Evolutionary conservation across 306 rosid genomes (phyloP), one percentile per base, ranked within the genome.

Genomic region (Parietaria judaica): DNA sequence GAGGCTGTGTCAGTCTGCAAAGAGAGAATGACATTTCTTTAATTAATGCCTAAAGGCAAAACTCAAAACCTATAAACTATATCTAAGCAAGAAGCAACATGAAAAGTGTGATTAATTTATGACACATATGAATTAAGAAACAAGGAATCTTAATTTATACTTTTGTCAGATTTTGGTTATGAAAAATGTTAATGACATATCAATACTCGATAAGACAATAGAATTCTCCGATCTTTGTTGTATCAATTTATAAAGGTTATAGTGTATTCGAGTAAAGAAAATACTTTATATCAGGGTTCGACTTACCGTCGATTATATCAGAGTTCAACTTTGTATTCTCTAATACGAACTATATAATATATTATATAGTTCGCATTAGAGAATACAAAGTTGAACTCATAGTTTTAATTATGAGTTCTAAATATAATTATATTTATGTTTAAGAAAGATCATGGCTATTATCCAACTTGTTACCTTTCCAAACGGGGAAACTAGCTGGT

Each of bases 1-100:
- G 99, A 94, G 58, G 99, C 97, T 13, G 99, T 94, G 99, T 94
- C 99, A 94, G 99, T 94, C 99, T 94, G 95, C 75, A 86, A 84
- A 84, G 85, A 66, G 81, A 62, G 43, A 17, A 46, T 3, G 14
- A 17, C 45, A 41, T 41, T 41, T 41, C 70, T 74, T 68, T 64
- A 58, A 66, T 65, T 64, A 74, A 60, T 68, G 71, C 70, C 49
- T 65, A 69, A 67, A 81, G 74, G 44, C 55, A 36, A 68, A 69
- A 53, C 49, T 9, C 3, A 52, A 66, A 56, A 14, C 65, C 72
- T 47, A 56, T n/a, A 12, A 37, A 49, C 15, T 11, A 49, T 7
- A 50, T 11, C 0, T 12, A 13, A 37, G 14, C 36, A 7, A n/a
- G 23, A 12, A 57, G 14, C 61, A 35, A 57, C n/a, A 57, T 36